These are phyloP conservation scores for Coniochaeta hoffmannii DNA, from an alignment of 2,329 filamentous ascomycete species.

Conservation along the genomic window DNA sequence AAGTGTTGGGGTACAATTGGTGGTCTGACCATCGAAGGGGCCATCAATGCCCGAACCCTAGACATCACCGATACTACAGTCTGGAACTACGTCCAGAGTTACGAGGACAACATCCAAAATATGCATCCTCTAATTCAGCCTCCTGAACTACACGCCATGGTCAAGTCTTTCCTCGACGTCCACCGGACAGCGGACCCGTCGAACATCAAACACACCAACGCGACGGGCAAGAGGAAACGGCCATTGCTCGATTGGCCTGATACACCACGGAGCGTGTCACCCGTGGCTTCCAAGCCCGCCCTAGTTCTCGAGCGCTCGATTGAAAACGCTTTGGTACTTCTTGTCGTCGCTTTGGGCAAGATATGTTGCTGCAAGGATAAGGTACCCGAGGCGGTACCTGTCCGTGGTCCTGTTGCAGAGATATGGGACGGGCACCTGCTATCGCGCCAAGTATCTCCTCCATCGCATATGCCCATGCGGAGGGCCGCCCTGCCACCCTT, in stretches of 20 bases:
- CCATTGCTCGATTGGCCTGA: constrained; percentile 12
- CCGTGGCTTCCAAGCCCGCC: constrained; percentile 28
- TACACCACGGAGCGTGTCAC: not conserved
- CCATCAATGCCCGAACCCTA: constrained; percentile 36
- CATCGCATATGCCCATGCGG: constrained; percentile 32
- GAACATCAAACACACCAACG: constrained; percentile 9
- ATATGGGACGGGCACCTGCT: constrained; percentile 43
- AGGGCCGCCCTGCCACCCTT: constrained; percentile 7
- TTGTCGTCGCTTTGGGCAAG: constrained; percentile 83
- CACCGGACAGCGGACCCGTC: constrained; percentile 16
- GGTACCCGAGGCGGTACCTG: constrained; percentile 52
- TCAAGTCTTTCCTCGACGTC: constrained; percentile 42
- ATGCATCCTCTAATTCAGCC: constrained; percentile 58
- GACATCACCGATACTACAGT: constrained; percentile 47
- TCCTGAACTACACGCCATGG: constrained; percentile 42
- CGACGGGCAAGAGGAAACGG: constrained; percentile 50
- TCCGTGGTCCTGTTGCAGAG: constrained; percentile 30
- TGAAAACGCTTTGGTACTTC: constrained; percentile 71
- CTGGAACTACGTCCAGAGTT: constrained; percentile 46
- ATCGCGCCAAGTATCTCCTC: constrained; percentile 52
- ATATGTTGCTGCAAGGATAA: constrained; percentile 56
- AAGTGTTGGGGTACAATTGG: constrained; percentile 54
- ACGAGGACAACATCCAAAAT: constrained; percentile 53
- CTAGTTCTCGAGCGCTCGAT: constrained; percentile 55
- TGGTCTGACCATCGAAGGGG: constrained; percentile 31